Percentiles rank a stretch among this genome's conserved stretches.
Conservation (phyloP, 805 yeast species). For the Citeromyces matritensis region DNA sequence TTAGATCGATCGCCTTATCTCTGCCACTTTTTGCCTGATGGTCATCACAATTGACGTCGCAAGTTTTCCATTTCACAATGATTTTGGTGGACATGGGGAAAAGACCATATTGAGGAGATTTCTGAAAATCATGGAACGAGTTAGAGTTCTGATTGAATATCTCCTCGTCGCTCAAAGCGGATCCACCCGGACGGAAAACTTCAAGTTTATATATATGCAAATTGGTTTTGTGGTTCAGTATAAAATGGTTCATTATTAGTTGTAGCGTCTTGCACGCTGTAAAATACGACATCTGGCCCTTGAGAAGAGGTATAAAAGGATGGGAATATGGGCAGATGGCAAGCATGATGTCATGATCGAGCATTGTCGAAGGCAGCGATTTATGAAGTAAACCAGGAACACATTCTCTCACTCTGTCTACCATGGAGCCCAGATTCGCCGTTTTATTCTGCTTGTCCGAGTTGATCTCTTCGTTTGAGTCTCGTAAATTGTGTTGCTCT, state of each 20-base stretch:
- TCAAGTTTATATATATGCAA: constrained; percentile 33
- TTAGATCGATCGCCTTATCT: constrained; percentile 1
- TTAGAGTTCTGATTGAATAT: neutral
- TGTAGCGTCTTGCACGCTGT: constrained; percentile 44
- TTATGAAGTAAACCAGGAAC: constrained; percentile 35
- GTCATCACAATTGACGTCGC: constrained; percentile 35
- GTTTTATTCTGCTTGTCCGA: constrained; percentile 14
- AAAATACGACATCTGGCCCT: constrained; percentile 39
- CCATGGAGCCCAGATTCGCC: constrained; percentile 40
- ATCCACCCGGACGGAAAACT: constrained; percentile 10
- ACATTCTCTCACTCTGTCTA: constrained; percentile 26
- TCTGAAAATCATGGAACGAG: neutral
- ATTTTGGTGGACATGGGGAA: constrained; percentile 31
- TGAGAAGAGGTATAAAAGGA: constrained; percentile 37
- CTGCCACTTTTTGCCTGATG: constrained; percentile 11
- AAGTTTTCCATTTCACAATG: constrained; percentile 41
- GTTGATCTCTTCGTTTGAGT: constrained; percentile 1
- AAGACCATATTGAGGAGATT: constrained; percentile 4
- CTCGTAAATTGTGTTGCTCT: too few relatives aligned
- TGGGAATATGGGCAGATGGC: constrained; percentile 42
- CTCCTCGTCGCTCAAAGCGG: neutral
- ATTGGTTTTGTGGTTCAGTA: constrained; percentile 34
- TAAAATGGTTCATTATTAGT: constrained; percentile 34
- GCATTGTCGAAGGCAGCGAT: constrained; percentile 24
- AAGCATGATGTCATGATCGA: constrained; percentile 32